Base-by-base conservation (phyloP, 2,329 filamentous ascomycete species). In the Ophiostoma sp. region DNA sequence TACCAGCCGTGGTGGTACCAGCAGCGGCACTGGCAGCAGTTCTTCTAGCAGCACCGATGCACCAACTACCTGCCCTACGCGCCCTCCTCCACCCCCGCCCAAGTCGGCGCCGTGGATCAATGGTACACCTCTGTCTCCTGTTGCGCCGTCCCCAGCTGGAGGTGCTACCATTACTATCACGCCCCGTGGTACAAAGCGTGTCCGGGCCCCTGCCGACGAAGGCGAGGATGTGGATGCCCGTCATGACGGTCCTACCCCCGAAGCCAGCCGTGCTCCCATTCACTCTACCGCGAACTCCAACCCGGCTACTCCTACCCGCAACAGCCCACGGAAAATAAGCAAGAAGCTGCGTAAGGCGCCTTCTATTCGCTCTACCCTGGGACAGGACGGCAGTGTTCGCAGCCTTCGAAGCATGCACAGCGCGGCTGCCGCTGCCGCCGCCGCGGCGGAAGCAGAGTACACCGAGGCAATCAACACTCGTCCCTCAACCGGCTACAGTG, bases 261-360 rank as follows among this genome's bases (percentile, higher is more conserved):
- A 61, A 22, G 19, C 57, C 9, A 17, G 2, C 42, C 22, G 52
- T 7, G 52, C 19, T 8, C 2, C 12, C n/a, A 25, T 15, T 19
- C 25, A n/a, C 25, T 33, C 28, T 33, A n/a, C 39, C 2, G 22
- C 39, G 19, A 36, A 70, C 2, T 50, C 28, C 1, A 31, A 28
- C 1, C 79, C 76, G 22, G 71, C 50, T 31, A 64, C 72, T 8
- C 73, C 70, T 73, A 72, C 75, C 78, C 68, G 66, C 19, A 70
- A 61, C 12, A 69, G 66, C n/a, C 68, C 73, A 0, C 78, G 78
- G 63, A 83, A 82, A 75, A 80, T 84, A 28, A 82, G 83, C 73
- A 88, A 88, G 82, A 88, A 87, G 79, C 80, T 89, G 68, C 85
- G 88, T 72, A 86, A 87, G 80, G 85, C 83, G 8, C 80, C 66